Conservation (phyloP, 306 rosid species). For the Prunus kanzakura region DNA sequence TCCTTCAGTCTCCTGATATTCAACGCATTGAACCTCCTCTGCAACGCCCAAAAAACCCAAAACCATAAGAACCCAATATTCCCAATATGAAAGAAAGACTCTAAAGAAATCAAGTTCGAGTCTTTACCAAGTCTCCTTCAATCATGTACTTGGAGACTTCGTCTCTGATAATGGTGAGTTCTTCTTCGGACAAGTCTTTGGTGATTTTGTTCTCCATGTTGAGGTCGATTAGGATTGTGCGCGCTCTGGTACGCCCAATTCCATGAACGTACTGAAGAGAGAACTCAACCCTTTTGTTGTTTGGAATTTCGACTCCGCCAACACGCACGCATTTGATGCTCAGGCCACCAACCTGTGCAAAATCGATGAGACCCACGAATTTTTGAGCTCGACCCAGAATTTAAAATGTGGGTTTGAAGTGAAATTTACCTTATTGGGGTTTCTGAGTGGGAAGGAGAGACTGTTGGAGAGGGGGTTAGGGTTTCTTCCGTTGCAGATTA, state of each 20-base stretch:
- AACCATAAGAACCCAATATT: not conserved
- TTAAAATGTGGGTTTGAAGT: not conserved
- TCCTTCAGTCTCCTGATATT: constrained; percentile 86
- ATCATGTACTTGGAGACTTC: constrained; percentile 82
- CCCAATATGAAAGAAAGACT: not conserved
- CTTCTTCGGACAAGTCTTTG: constrained; percentile 75
- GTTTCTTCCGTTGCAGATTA: constrained; percentile 42
- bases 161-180: constrained; percentile 68
- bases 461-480: constrained; percentile 35
- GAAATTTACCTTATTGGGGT: constrained; percentile 48
- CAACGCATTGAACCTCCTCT: constrained; percentile 87
- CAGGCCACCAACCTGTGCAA: constrained; percentile 39
- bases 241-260: constrained; percentile 69
- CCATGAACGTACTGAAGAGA: constrained; percentile 94
- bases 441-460: constrained; percentile 41
- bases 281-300: constrained; percentile 74
- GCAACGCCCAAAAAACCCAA: constrained; percentile 15
- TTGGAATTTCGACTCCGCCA: constrained; percentile 91
- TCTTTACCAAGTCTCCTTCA: constrained; percentile 85
- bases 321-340: constrained; percentile 73
- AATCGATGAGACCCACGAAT: constrained; percentile 5
- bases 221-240: constrained; percentile 60
- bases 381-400: not conserved
- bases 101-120: not conserved
- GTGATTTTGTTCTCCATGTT: constrained; percentile 79